Conservation (phyloP, 2,329 filamentous ascomycete species). For the Penicillium sp. region DNA sequence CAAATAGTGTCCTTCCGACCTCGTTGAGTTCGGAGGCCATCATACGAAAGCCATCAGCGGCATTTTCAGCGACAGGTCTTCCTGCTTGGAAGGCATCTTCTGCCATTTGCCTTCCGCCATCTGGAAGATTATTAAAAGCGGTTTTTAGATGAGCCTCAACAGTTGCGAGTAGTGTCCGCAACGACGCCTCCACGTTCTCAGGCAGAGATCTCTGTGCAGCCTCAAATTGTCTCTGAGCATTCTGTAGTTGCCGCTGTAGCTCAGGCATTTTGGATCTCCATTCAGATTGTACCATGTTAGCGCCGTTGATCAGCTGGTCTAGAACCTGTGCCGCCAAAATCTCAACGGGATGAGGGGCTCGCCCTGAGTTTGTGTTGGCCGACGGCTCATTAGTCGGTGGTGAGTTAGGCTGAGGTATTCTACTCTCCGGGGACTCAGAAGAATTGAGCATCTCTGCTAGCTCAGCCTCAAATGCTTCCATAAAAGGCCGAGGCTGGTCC, state of each 20-base stretch:
- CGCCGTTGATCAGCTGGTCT: conserved; percentile 33
- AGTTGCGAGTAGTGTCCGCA: conserved; percentile 36
- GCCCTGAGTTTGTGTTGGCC: conserved; percentile 9
- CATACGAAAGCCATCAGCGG: conserved; percentile 38
- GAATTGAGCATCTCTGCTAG: conserved; percentile 35
- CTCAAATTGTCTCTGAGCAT: conserved; percentile 34
- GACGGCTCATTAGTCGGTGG: conserved; percentile 12
- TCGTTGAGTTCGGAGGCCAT: conserved; percentile 44
- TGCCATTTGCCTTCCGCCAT: conserved; percentile 34
- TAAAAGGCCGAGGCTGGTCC: conserved; percentile 30
- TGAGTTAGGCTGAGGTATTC: conserved; percentile 10
- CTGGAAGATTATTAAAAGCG: conserved; percentile 38
- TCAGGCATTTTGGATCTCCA: conserved; percentile 37
- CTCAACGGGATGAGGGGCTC: conserved; percentile 26
- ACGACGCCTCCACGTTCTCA: conserved; percentile 34
- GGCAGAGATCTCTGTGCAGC: conserved; percentile 36
- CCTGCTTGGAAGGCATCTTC: conserved; percentile 38
- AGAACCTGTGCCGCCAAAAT: conserved; percentile 33
- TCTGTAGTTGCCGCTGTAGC: conserved; percentile 36
- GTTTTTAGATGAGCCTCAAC: conserved; percentile 39
- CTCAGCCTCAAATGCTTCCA: conserved; percentile 42
- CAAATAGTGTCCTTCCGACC: conserved; percentile 37
- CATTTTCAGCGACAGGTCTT: conserved; percentile 35
- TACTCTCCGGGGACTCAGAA: conserved; percentile 11
- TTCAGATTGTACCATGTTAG: conserved; percentile 38